phyloP scores from a whole-genome alignment of 2,329 filamentous ascomycete species.

The Dothiorella sarmentorum region DNA sequence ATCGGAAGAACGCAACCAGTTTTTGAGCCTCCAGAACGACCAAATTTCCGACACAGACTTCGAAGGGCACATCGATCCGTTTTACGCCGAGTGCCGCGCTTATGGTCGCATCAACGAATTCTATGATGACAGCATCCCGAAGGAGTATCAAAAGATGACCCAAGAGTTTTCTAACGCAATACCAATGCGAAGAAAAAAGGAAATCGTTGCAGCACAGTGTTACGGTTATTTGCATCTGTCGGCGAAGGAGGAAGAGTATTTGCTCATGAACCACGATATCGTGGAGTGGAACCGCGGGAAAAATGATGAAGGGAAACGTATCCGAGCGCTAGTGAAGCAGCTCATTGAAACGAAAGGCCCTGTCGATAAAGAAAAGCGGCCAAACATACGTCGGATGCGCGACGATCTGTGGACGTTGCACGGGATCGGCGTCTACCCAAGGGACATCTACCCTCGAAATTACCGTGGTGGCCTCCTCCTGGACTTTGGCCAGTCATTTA shows the following conservation, averaged over 20 bases:
- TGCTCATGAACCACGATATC: not conserved
- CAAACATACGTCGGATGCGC: not conserved
- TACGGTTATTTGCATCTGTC: not conserved
- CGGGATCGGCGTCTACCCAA: not conserved
- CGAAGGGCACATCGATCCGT: not conserved
- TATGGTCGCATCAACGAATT: constrained; percentile 13
- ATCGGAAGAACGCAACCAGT: not conserved
- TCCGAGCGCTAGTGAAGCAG: constrained; percentile 2
- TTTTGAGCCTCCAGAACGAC: not conserved
- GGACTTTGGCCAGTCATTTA: not conserved
- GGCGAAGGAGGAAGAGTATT: not conserved
- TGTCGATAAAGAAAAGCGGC: not conserved
- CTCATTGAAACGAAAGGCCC: not conserved
- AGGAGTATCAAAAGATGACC: not conserved
- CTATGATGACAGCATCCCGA: not conserved
- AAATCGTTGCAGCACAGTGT: not conserved
- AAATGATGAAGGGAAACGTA: not conserved
- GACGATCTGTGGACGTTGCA: not conserved
- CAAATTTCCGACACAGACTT: not conserved
- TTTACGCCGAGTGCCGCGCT: constrained; percentile 12
- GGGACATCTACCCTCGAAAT: not conserved
- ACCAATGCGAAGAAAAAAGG: not conserved
- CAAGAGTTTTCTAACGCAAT: not conserved
- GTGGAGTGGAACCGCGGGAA: not conserved
- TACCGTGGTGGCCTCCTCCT: not conserved